Conservation (phyloP, 2,329 filamentous ascomycete genomes). For the Trichoderma citrinoviride region DNA sequence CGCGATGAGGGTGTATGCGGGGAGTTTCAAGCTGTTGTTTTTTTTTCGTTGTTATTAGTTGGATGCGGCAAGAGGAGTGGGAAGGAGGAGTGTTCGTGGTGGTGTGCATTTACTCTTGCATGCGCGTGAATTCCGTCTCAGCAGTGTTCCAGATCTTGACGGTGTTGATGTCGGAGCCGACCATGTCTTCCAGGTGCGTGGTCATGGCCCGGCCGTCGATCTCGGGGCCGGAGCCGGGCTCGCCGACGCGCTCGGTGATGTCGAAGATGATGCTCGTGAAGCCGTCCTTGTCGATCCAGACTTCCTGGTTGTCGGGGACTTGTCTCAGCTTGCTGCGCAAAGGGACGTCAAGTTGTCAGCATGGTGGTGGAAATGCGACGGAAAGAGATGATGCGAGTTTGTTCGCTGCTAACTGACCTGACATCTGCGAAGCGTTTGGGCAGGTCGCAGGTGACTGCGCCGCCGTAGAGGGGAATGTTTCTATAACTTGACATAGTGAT, state of each 20-base stretch:
- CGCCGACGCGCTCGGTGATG: slow-evolving; percentile 76
- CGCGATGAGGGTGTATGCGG: slow-evolving; percentile 68
- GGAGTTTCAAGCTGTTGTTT: slow-evolving; percentile 42
- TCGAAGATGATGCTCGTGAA: slow-evolving; percentile 89
- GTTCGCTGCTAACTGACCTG: slow-evolving; percentile 52
- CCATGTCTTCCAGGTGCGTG: slow-evolving; percentile 66
- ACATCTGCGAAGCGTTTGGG: slow-evolving; percentile 69
- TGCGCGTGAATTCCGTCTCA: slow-evolving; percentile 55
- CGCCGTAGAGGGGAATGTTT: slow-evolving; percentile 65
- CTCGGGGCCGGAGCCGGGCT: slow-evolving; percentile 51
- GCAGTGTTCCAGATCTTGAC: slow-evolving; percentile 67
- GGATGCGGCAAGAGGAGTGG: neutral
- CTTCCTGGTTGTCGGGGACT: slow-evolving; percentile 85
- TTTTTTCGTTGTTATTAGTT: neutral
- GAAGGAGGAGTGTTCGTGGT: slow-evolving; percentile 29
- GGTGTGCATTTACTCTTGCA: slow-evolving; percentile 45
- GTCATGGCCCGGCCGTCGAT: slow-evolving; percentile 69
- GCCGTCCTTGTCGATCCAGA: slow-evolving; percentile 79
- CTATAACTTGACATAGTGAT: slow-evolving; percentile 52
- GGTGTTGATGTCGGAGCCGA: slow-evolving; percentile 60
- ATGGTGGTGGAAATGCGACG: too few relatives aligned
- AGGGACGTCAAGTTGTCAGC: slow-evolving; percentile 17
- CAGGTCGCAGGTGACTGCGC: slow-evolving; percentile 66
- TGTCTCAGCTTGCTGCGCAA: slow-evolving; percentile 63
- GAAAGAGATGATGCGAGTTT: neutral